These are phyloP conservation scores for Trichoderma sp. DNA, from an alignment of 2,329 filamentous ascomycete genomes.

Conservation along the genomic window DNA sequence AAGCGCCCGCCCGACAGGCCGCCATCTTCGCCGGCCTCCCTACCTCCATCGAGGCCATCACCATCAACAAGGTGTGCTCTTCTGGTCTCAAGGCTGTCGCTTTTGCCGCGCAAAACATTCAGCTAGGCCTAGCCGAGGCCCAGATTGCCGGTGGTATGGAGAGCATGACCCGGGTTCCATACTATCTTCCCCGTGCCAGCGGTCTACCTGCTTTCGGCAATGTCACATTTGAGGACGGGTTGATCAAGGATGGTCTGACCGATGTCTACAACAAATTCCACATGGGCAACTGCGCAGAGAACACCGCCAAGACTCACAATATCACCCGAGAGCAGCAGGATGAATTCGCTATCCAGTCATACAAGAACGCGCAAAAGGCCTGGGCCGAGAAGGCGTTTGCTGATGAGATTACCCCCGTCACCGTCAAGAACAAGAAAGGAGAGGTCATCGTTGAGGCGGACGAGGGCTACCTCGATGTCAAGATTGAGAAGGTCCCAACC, in stretches of 20 bases:
- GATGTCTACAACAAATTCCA: constrained; percentile 97
- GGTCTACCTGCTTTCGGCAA: constrained; percentile 84
- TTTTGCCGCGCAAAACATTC: constrained; percentile 90
- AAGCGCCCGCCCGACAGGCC: constrained; percentile 90
- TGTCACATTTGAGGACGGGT: constrained; percentile 82
- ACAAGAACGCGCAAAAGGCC: constrained; percentile 84
- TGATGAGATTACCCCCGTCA: constrained; percentile 88
- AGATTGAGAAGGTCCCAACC: constrained; percentile 79
- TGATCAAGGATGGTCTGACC: constrained; percentile 93
- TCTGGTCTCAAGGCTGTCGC: constrained; percentile 91
- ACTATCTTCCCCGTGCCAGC: constrained; percentile 83
- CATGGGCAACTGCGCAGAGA: constrained; percentile 97
- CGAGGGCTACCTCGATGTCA: constrained; percentile 86
- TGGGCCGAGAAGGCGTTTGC: constrained; percentile 82
- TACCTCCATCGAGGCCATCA: constrained; percentile 79
- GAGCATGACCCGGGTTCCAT: constrained; percentile 93
- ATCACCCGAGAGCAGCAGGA: constrained; percentile 88
- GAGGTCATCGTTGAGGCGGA: constrained; percentile 78
- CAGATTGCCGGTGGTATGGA: constrained; percentile 97
- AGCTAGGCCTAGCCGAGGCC: constrained; percentile 84
- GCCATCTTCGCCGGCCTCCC: constrained; percentile 84
- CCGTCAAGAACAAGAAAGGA: constrained; percentile 80
- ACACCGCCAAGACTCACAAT: constrained; percentile 82
- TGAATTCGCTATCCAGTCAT: constrained; percentile 84
- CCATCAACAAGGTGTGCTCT: constrained; percentile 97